Evolutionary conservation across 768 basidiomycete genomes (phyloP), one percentile per base, ranked within the genome.

Genomic region (Tylopilus rubrobrunneus): DNA sequence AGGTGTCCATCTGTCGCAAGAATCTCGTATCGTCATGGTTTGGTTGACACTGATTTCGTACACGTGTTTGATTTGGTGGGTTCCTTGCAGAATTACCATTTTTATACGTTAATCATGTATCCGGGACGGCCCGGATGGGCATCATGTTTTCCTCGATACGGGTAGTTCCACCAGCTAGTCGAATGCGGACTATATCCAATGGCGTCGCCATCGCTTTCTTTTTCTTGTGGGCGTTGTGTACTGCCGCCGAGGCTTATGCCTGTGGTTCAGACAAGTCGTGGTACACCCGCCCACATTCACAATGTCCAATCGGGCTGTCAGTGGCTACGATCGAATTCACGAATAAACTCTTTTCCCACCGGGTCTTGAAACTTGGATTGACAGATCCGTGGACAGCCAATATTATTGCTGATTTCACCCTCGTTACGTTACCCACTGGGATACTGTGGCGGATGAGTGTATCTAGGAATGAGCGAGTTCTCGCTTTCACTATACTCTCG

Each of bases 91-190:
- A 34, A 34, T 34, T 34, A 3, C 34, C 12, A 15, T 17, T 37
- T 17, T 9, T 40, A 40, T 7, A 37, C 27, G 8, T 10, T 46
- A 3, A 27, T 7, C 15, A 31, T 31, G 7, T 31, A 9, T 41
- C 12, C 23, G 58, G 62, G 62, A 23, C 51, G 8, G 41, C 56
- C 17, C 62, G 58, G 25, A 50, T 57, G 48, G 60, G 62, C 29
- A 53, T 63, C 28, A 21, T 63, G 28, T 57, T 60, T 46, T 54
- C 62, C 23, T 29, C 53, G 8, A 44, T 56, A 23, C 52, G 62
- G 40, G 42, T 58, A 9, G 34, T 11, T 8, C 39, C 7, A 28
- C 45, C 14, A 17, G 15, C 15, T 34, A 34, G 34, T 15, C 34
- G 34, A 6, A 34, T 34, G 12, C 12, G 14, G 34, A 34, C 34